These are phyloP conservation scores for Solanum megistacrolobum DNA, from an alignment of 257 asterid species.

Conservation along the genomic window DNA sequence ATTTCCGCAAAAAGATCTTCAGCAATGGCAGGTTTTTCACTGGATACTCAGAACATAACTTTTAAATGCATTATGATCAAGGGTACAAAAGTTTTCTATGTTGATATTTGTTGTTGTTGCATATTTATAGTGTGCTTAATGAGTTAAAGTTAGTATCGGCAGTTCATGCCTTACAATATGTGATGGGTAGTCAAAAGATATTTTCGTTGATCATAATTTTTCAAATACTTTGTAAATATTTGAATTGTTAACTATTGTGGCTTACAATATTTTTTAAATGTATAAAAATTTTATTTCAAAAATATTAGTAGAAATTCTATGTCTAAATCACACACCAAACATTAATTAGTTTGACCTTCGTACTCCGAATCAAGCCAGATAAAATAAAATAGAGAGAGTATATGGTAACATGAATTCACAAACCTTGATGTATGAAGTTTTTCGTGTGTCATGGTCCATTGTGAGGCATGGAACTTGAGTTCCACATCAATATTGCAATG, in stretches of 20 bases:
- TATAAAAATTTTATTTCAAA: too few relatives aligned
- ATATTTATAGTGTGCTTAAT: not conserved
- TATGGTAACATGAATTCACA: not conserved
- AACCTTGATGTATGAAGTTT: not conserved
- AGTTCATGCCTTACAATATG: not conserved
- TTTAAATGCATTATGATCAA: not conserved
- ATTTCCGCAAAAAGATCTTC: not conserved
- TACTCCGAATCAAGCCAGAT: not conserved
- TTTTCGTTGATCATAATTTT: not conserved
- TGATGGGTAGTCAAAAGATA: not conserved
- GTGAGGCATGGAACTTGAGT: not conserved
- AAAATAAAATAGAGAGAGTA: not conserved
- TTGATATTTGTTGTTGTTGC: not conserved
- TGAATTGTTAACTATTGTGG: not conserved
- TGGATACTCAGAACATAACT: not conserved
- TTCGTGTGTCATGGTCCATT: not conserved
- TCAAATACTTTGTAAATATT: not conserved
- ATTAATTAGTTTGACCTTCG: not conserved
- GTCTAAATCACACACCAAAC: not conserved
- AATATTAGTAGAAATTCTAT: too few relatives aligned
- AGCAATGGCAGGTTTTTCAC: not conserved
- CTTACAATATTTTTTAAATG: not conserved
- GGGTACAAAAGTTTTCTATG: not conserved
- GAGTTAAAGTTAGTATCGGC: not conserved
- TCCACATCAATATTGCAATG: not conserved